Conservation (phyloP, 2,329 filamentous ascomycete genomes). For the Beauveria rudraprayagi region DNA sequence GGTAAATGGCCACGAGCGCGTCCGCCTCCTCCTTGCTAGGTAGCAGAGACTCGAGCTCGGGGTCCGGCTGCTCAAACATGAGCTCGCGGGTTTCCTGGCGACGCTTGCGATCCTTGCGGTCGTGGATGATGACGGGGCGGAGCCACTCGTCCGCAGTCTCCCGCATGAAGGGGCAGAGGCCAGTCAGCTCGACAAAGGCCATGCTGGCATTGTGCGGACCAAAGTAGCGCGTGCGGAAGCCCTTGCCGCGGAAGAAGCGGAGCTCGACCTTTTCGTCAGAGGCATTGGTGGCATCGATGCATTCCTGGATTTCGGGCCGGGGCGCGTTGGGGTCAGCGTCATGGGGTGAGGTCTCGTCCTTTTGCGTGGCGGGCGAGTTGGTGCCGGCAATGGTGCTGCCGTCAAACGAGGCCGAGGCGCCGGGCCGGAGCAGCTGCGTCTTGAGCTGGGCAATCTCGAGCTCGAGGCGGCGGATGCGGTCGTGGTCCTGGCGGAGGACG, state of each 20-base stretch:
- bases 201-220: slow-evolving; percentile 54
- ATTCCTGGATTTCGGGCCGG: slow-evolving; percentile 30
- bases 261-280: slow-evolving; percentile 43
- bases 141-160: slow-evolving; percentile 56
- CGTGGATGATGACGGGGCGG: slow-evolving; percentile 47
- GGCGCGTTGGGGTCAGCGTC: slow-evolving; percentile 26
- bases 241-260: slow-evolving; percentile 50
- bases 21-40: slow-evolving; percentile 41
- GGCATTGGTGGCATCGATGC: slow-evolving; percentile 32
- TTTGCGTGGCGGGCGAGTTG: slow-evolving; percentile 37
- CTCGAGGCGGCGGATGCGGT: slow-evolving; percentile 51
- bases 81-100: slow-evolving; percentile 45
- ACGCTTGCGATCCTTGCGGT: slow-evolving; percentile 47
- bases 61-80: slow-evolving; percentile 39
- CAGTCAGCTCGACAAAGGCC: slow-evolving; percentile 50
- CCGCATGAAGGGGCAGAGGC: slow-evolving; percentile 53
- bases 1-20: slow-evolving; percentile 40
- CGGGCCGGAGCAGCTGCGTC: slow-evolving; percentile 39
- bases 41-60: slow-evolving; percentile 41
- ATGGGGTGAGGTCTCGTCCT: slow-evolving; percentile 27
- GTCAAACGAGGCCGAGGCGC: slow-evolving; percentile 33
- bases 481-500: slow-evolving; percentile 40
- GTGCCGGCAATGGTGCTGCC: slow-evolving; percentile 42
- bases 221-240: slow-evolving; percentile 53
- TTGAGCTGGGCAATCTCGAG: slow-evolving; percentile 51